Percentiles rank a stretch among this genome's conserved stretches.
phyloP scores from a whole-genome alignment of 768 basidiomycete species.

The Stropharia rugosoannulata region DNA sequence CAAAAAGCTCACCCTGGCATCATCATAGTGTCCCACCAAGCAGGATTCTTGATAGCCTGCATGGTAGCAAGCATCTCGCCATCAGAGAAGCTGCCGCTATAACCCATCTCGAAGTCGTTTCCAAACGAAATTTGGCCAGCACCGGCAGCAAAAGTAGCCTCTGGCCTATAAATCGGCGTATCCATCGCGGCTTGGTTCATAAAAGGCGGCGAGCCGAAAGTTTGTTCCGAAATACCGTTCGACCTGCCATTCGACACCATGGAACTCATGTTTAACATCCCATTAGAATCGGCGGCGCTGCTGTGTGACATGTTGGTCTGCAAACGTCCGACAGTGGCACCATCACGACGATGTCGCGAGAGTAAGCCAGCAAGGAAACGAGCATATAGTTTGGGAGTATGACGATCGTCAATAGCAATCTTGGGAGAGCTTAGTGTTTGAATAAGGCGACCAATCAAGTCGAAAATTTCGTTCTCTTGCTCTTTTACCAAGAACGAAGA shows the following conservation, averaged over 20 bases:
- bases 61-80: slow-evolving; percentile 71
- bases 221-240: slow-evolving; percentile 5
- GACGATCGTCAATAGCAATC: slow-evolving; percentile 79
- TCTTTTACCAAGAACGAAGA: slow-evolving; percentile 57
- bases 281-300: slow-evolving; percentile 18
- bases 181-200: slow-evolving; percentile 16
- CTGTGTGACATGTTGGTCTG: slow-evolving; percentile 50
- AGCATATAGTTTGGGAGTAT: slow-evolving; percentile 79
- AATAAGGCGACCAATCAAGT: slow-evolving; percentile 70
- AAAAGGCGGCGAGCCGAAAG: slow-evolving; percentile 4
- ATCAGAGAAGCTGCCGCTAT: slow-evolving; percentile 36
- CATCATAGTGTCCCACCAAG: slow-evolving; percentile 81
- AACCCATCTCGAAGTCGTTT: slow-evolving; percentile 37
- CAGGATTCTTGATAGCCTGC: slow-evolving; percentile 68
- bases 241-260: slow-evolving; percentile 24
- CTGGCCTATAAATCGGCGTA: slow-evolving; percentile 45
- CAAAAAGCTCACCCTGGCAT: slow-evolving; percentile 65
- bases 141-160: slow-evolving; percentile 42
- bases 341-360: slow-evolving; percentile 67
- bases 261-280: slow-evolving; percentile 23
- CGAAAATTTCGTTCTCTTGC: slow-evolving; percentile 70
- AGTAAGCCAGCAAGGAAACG: slow-evolving; percentile 76
- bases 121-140: slow-evolving; percentile 43
- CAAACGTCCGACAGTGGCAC: slow-evolving; percentile 54
- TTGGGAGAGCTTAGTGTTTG: slow-evolving; percentile 68